These are phyloP conservation scores for Acanthamoeba triangularis DNA, from an alignment of 208 protist species.

Conservation along the genomic window DNA sequence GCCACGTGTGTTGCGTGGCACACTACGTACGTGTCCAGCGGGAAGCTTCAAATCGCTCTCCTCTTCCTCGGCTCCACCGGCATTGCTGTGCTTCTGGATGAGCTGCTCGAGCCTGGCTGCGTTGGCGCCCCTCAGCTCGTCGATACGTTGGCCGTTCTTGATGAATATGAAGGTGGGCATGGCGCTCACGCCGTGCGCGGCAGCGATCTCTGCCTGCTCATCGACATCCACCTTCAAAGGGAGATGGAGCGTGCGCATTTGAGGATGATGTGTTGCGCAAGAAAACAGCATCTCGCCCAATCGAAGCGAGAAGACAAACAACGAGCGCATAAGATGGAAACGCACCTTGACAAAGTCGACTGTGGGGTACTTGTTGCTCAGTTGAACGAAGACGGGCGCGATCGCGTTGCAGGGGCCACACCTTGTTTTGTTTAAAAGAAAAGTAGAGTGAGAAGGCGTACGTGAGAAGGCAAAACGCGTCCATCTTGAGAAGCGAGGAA, in stretches of 20 bases:
- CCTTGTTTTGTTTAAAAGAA: conserved; percentile 23
- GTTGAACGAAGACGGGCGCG: conserved; percentile 82
- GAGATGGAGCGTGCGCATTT: background rate
- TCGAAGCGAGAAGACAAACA: background rate
- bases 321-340: background rate
- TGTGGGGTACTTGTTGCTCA: conserved; percentile 78
- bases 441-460: background rate
- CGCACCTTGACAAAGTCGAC: conserved; percentile 86
- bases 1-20: background rate
- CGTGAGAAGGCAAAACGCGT: background rate
- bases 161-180: conserved; percentile 90
- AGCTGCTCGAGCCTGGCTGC: conserved; percentile 62
- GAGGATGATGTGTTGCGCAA: no score
- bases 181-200: conserved; percentile 75
- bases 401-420: conserved; percentile 90
- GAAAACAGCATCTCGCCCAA: no score
- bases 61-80: background rate
- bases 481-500: background rate
- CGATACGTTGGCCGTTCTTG: conserved; percentile 83
- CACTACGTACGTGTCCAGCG: conserved; percentile 16
- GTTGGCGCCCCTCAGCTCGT: conserved; percentile 80
- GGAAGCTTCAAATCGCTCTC: conserved; percentile 9
- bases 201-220: conserved; percentile 78
- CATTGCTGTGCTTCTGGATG: conserved; percentile 76
- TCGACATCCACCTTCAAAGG: conserved; percentile 63